These are phyloP conservation scores for thale cress (Arabidopsis thaliana) DNA, from an alignment of 345 rosid genomes.

Conservation along the genomic window DNA sequence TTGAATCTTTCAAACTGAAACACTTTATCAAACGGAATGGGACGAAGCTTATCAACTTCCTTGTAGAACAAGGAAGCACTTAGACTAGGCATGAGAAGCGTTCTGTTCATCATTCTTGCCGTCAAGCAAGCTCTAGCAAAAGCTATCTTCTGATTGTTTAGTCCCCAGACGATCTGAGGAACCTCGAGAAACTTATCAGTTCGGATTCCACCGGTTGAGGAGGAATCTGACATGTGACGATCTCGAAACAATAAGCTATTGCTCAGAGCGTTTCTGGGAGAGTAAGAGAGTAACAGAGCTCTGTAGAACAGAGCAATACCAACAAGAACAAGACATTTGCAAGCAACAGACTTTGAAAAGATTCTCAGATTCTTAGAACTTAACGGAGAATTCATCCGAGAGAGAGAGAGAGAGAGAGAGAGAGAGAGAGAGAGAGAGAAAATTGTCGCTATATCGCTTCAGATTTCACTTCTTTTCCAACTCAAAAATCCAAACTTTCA, in stretches of 20 bases:
- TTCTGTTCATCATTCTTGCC: constrained; percentile 81
- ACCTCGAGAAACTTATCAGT: constrained; percentile 74
- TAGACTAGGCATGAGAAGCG: constrained; percentile 92
- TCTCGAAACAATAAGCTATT: constrained; percentile 30
- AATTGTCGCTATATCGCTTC: constrained; percentile 9
- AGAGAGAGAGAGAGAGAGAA: neutral
- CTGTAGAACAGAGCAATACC: constrained; percentile 58
- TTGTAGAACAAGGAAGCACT: constrained; percentile 95
- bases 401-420: constrained; percentile 21
- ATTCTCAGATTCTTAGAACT: constrained; percentile 48
- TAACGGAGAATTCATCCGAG: constrained; percentile 47
- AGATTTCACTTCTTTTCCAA: constrained; percentile 30
- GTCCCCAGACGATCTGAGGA: constrained; percentile 98
- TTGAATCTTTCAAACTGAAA: constrained; percentile 77
- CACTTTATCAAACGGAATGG: constrained; percentile 78
- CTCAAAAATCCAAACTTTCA: neutral
- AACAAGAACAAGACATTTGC: constrained; percentile 64
- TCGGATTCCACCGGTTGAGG: constrained; percentile 51
- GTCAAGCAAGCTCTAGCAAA: constrained; percentile 94
- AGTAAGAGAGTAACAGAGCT: constrained; percentile 51
- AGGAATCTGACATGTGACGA: constrained; percentile 40
- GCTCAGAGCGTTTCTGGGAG: constrained; percentile 46
- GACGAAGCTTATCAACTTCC: constrained; percentile 79
- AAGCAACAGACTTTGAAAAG: constrained; percentile 54
- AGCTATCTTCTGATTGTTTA: constrained; percentile 97